A percentile compares a stretch with the other conserved stretches of the same genome.
Conservation (phyloP, 148 eudicot genomes). For the Amaranthus palmeri region DNA sequence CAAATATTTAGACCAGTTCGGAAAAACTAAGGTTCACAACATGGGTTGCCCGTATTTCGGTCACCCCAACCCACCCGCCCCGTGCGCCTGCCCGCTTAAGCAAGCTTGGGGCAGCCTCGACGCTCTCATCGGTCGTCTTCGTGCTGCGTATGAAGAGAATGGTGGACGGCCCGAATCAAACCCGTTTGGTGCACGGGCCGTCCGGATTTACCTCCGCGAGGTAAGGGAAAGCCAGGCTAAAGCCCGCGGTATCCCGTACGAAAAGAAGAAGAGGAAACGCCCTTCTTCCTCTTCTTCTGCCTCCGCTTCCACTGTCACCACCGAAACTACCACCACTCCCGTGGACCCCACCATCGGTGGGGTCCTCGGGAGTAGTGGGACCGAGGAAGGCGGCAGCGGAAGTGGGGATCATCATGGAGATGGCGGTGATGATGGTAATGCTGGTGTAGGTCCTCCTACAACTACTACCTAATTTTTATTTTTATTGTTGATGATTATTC, state of each 20-base stretch:
- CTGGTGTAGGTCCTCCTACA: constrained; percentile 8
- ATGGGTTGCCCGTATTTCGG: constrained; percentile 57
- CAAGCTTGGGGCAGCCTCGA: constrained; percentile 79
- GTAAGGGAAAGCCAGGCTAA: constrained; percentile 48
- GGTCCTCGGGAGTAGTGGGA: no score
- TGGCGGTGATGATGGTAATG: constrained; percentile 1
- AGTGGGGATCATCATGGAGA: not conserved
- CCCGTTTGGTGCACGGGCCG: constrained; percentile 54
- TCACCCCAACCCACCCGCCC: constrained; percentile 59
- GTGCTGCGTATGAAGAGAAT: constrained; percentile 68
- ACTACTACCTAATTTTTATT: constrained; percentile 15
- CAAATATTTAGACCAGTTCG: constrained; percentile 68
- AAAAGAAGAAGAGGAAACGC: constrained; percentile 59
- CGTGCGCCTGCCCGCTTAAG: constrained; percentile 56
- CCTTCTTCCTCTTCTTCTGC: not conserved
- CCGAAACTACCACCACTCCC: not conserved
- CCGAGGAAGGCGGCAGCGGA: not conserved
- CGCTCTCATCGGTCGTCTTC: constrained; percentile 60
- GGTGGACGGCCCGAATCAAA: constrained; percentile 49
- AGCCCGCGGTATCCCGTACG: constrained; percentile 53
- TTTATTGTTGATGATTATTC: not conserved
- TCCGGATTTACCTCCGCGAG: constrained; percentile 43
- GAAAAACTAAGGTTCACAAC: constrained; percentile 67
- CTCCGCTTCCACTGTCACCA: not conserved
- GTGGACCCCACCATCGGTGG: not conserved